Percentiles rank a stretch among this genome's conserved stretches.
These are phyloP conservation scores for Fonsecaea multimorphosa DNA, from an alignment of 2,329 filamentous ascomycete genomes.

Conservation along the genomic window DNA sequence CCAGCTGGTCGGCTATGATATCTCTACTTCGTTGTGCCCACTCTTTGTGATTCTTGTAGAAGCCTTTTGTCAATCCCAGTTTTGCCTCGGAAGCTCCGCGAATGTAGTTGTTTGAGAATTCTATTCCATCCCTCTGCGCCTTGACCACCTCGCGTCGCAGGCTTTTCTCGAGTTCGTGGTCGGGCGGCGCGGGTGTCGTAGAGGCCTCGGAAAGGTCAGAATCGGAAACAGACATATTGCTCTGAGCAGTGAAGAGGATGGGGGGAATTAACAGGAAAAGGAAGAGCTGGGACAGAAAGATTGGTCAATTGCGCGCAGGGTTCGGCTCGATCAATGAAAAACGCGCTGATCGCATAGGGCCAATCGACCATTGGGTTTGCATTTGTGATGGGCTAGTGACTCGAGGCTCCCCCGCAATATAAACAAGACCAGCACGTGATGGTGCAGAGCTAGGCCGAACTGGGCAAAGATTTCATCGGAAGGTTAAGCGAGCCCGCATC, in stretches of 20 bases:
- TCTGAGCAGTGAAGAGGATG: background rate
- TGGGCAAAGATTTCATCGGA: background rate
- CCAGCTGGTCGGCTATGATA: conserved; percentile 61
- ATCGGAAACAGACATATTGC: conserved; percentile 36
- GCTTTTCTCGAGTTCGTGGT: conserved; percentile 46
- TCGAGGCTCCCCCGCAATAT: conserved; percentile 15
- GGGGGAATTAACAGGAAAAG: background rate
- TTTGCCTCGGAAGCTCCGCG: conserved; percentile 59
- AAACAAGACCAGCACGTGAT: conserved; percentile 11
- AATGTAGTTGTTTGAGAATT: conserved; percentile 64
- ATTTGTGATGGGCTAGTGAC: conserved; percentile 2
- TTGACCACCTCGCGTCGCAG: conserved; percentile 48
- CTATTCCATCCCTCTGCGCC: conserved; percentile 50
- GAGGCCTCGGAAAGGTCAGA: conserved; percentile 43
- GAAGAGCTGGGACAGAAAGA: background rate
- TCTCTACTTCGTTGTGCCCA: conserved; percentile 64
- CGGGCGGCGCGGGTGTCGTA: conserved; percentile 41
- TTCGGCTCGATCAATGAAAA: background rate
- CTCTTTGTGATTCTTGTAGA: conserved; percentile 58
- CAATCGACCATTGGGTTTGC: conserved; percentile 2
- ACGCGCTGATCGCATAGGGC: background rate
- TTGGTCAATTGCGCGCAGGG: too few species aligned
- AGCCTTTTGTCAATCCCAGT: conserved; percentile 59
- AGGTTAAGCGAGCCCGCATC: background rate
- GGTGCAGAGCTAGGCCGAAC: background rate